These are phyloP conservation scores for Lasiosphaeria ovina DNA, from an alignment of 495 filamentous ascomycete species.

Conservation along the genomic window DNA sequence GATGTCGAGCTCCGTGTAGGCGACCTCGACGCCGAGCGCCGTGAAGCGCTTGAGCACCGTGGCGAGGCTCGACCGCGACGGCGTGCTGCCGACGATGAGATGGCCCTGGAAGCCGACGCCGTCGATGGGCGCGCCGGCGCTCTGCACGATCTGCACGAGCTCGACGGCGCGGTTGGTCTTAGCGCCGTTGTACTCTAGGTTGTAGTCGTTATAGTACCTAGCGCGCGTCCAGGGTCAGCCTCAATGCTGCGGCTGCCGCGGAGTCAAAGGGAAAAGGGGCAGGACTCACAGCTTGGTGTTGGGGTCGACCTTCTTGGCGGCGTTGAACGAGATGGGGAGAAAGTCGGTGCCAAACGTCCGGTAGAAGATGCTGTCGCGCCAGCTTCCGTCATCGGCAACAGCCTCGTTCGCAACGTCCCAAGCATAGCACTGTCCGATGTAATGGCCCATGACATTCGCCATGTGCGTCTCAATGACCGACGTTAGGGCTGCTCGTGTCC, in stretches of 20 bases:
- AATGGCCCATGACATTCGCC: constrained; percentile 52
- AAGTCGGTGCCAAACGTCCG: constrained; percentile 45
- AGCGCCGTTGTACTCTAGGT: constrained; percentile 54
- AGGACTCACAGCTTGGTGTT: constrained; percentile 31
- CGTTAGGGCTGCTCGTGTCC: constrained; percentile 52
- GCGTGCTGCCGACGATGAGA: constrained; percentile 53
- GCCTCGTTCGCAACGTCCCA: constrained; percentile 60
- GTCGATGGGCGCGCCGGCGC: constrained; percentile 53
- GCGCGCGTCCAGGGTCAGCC: constrained; percentile 45
- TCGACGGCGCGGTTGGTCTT: constrained; percentile 48
- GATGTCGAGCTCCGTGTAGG: constrained; percentile 65
- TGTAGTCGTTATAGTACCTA: constrained; percentile 71
- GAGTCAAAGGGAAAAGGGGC: background rate
- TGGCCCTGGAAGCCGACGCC: constrained; percentile 61
- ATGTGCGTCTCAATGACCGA: constrained; percentile 47
- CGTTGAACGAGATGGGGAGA: constrained; percentile 45
- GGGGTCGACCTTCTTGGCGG: constrained; percentile 40
- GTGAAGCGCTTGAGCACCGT: constrained; percentile 45
- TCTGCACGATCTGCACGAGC: constrained; percentile 48
- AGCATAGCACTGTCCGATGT: constrained; percentile 46
- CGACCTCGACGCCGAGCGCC: constrained; percentile 53
- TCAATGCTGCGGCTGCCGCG: background rate
- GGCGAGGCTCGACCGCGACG: constrained; percentile 37
- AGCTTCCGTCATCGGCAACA: constrained; percentile 44
- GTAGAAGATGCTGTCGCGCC: constrained; percentile 41